Conservation (phyloP, 192 early-diverging fungal species). For the Umbelopsis sp. region DNA sequence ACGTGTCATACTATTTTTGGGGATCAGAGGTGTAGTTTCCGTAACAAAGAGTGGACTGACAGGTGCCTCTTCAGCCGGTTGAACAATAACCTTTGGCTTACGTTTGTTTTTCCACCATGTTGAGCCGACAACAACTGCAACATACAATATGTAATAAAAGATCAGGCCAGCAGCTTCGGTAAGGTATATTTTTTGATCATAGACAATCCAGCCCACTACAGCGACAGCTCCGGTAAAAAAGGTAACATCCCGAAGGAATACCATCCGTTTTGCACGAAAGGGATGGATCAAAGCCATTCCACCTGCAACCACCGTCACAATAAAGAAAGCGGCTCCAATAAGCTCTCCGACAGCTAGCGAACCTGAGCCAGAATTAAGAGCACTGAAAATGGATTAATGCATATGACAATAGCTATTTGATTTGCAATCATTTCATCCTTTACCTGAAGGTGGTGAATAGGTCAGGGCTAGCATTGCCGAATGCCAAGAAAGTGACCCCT, state of each 20-base stretch:
- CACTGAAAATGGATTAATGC: constrained; percentile 44
- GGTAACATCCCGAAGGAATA: constrained; percentile 75
- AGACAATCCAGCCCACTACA: constrained; percentile 50
- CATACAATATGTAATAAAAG: constrained; percentile 60
- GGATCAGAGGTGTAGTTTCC: not conserved
- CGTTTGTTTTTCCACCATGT: constrained; percentile 39
- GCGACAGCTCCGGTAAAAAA: constrained; percentile 72
- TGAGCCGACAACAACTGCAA: constrained; percentile 54
- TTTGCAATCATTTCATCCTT: not conserved
- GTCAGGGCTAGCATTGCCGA: constrained; percentile 93
- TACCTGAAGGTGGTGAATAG: constrained; percentile 78
- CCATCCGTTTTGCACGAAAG: constrained; percentile 63
- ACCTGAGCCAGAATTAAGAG: constrained; percentile 68
- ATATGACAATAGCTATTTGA: not conserved
- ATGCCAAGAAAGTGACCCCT: constrained; percentile 73
- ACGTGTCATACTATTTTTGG: not conserved
- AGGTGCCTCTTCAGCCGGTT: constrained; percentile 1
- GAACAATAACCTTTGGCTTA: not conserved
- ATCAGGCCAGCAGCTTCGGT: constrained; percentile 55
- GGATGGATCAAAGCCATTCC: constrained; percentile 79
- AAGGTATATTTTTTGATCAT: constrained; percentile 55
- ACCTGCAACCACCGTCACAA: constrained; percentile 82
- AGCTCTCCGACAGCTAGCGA: constrained; percentile 89
- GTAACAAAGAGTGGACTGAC: not conserved
- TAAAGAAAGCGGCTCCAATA: constrained; percentile 83